A percentile compares a stretch with the other conserved stretches of the same genome.
Evolutionary conservation across 1,139 yeast genomes (phyloP).

Genomic region (Pichia inconspicua): DNA sequence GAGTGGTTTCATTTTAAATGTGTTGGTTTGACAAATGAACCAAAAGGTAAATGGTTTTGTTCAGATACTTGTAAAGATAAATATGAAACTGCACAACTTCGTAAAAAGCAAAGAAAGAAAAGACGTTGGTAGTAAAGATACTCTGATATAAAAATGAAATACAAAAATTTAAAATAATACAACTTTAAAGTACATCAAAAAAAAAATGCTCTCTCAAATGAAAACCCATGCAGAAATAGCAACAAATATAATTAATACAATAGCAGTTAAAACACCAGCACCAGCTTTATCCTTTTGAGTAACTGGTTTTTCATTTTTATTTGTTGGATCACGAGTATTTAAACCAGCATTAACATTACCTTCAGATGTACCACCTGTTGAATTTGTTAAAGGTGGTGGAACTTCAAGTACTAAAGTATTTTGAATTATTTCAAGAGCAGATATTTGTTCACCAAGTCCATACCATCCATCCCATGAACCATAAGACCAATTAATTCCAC

Average conservation of each 20-base stretch:
- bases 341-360: conserved; percentile 45
- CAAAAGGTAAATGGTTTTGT: conserved; percentile 65
- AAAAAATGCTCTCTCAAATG: conserved; percentile 25
- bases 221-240: conserved; percentile 72
- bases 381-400: conserved; percentile 50
- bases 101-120: conserved; percentile 10
- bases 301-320: conserved; percentile 34
- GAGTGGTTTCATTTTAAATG: conserved; percentile 80
- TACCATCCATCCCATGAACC: conserved; percentile 42
- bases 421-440: conserved; percentile 48
- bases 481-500: conserved; percentile 50
- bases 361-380: conserved; percentile 38
- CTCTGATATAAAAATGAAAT: neutral
- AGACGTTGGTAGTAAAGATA: neutral
- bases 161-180: conserved; percentile 2
- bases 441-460: conserved; percentile 55
- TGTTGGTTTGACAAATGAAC: conserved; percentile 61
- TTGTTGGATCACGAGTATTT: conserved; percentile 22
- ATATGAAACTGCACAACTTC: conserved; percentile 3
- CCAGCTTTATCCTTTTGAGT: conserved; percentile 73
- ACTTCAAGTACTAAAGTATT: conserved; percentile 35
- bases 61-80: conserved; percentile 35
- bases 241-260: conserved; percentile 56
- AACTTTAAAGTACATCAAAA: conserved; percentile 11
- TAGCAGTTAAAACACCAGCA: conserved; percentile 78